Conservation (phyloP, 1,284 basidiomycete species). For the Apiotrichum akiyoshidainum region DNA sequence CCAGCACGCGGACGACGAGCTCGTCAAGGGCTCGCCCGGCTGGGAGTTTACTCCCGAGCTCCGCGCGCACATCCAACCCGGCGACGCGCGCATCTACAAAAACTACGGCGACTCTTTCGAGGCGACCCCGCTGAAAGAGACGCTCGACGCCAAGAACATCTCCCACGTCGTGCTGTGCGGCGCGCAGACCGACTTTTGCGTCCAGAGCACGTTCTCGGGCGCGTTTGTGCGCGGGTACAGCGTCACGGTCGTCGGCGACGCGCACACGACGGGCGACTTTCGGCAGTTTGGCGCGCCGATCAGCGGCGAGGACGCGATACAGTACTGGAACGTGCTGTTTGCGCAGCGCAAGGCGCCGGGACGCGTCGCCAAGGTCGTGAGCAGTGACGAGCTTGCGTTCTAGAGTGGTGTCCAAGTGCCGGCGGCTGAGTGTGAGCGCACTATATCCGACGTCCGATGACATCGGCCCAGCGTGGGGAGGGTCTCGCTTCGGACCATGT, state of each 20-base stretch:
- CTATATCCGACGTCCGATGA: too few species aligned
- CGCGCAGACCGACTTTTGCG: constrained; percentile 9
- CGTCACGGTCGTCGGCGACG: constrained; percentile 4
- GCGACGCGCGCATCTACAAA: constrained; percentile 3
- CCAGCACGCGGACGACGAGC: constrained; percentile 4
- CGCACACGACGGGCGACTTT: constrained; percentile 10
- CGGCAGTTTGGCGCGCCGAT: neutral
- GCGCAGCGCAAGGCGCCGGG: too few species aligned
- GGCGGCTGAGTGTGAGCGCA: too few species aligned
- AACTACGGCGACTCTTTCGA: constrained; percentile 4
- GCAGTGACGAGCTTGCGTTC: too few species aligned
- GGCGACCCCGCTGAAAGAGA: neutral
- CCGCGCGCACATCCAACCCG: neutral
- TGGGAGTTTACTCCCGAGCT: constrained; percentile 7
- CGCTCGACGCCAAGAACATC: neutral
- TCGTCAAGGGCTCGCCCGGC: neutral
- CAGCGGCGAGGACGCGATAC: too few species aligned
- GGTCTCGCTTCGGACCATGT: too few species aligned
- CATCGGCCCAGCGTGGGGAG: too few species aligned
- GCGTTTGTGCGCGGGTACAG: neutral
- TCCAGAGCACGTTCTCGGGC: constrained; percentile 1
- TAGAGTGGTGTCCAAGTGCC: too few species aligned
- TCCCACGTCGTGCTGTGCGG: constrained; percentile 4
- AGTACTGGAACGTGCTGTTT: too few species aligned
- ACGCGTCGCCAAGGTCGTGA: too few species aligned